These are phyloP conservation scores for Calocybe cyanea DNA, from an alignment of 768 basidiomycete genomes.

Conservation along the genomic window DNA sequence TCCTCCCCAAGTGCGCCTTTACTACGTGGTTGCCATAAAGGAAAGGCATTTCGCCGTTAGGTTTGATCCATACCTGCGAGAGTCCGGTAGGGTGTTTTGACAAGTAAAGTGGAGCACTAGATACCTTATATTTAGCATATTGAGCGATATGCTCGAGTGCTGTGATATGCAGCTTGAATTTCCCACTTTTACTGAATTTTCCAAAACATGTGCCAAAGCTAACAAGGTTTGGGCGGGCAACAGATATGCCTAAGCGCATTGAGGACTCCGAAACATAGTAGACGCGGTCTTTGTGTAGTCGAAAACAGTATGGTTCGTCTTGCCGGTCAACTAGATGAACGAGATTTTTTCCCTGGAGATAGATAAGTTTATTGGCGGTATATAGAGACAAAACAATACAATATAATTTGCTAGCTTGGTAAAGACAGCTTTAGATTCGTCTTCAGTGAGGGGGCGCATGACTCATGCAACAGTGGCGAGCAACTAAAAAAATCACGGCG, in stretches of 20 bases:
- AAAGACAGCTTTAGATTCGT: constrained; percentile 95
- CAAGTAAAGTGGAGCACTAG: not conserved
- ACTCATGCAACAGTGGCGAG: too few relatives aligned
- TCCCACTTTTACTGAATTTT: constrained; percentile 95
- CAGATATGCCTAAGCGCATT: constrained; percentile 88
- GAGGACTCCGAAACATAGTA: constrained; percentile 95
- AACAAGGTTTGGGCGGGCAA: constrained; percentile 89
- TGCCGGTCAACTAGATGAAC: constrained; percentile 92
- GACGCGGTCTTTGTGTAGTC: constrained; percentile 90
- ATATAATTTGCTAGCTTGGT: constrained; percentile 98
- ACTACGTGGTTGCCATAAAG: constrained; percentile 98
- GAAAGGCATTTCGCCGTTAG: constrained; percentile 99
- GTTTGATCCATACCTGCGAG: constrained; percentile 93
- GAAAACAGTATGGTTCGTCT: constrained; percentile 94
- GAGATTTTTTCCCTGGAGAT: constrained; percentile 83
- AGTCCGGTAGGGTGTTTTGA: not conserved
- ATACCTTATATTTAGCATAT: constrained; percentile 96
- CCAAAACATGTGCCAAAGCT: constrained; percentile 96
- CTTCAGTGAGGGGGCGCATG: constrained; percentile 96
- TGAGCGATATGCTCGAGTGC: constrained; percentile 90
- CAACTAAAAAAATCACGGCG: too few relatives aligned
- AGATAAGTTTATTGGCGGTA: not conserved
- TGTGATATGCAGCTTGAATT: constrained; percentile 96
- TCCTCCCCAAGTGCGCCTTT: constrained; percentile 97
- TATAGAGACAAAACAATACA: constrained; percentile 40